phyloP scores from a whole-genome alignment of 2,329 filamentous ascomycete genomes.

The Salinomyces thailandicus region DNA sequence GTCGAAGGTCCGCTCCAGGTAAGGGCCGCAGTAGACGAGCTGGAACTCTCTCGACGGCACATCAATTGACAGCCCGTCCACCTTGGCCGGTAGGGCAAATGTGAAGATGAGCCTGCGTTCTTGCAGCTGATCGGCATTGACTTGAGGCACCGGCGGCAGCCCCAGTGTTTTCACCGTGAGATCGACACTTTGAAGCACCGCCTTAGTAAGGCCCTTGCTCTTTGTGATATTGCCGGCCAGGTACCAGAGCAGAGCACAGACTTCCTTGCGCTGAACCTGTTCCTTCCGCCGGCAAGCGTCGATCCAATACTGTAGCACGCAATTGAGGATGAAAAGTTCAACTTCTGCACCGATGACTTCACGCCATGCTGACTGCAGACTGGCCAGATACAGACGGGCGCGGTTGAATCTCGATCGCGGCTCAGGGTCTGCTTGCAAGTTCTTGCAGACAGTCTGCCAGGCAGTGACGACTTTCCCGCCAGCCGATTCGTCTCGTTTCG shows the following conservation, averaged over 20 bases:
- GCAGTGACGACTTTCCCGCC: constrained; percentile 32
- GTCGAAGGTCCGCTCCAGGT: constrained; percentile 64
- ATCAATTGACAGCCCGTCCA: constrained; percentile 20
- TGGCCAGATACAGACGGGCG: constrained; percentile 38
- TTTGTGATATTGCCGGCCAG: constrained; percentile 30
- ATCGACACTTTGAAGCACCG: constrained; percentile 27
- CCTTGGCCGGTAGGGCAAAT: constrained; percentile 26
- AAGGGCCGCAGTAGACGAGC: constrained; percentile 57
- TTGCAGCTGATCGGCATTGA: constrained; percentile 6
- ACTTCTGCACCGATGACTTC: constrained; percentile 36
- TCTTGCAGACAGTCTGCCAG: constrained; percentile 37
- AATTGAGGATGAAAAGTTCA: constrained; percentile 40
- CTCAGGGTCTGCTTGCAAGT: constrained; percentile 38
- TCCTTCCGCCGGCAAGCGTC: constrained; percentile 27
- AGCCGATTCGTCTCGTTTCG: constrained; percentile 32
- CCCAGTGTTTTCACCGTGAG: constrained; percentile 30
- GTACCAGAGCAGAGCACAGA: constrained; percentile 40
- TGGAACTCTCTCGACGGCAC: constrained; percentile 51
- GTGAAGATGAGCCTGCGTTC: constrained; percentile 35
- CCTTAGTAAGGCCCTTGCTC: constrained; percentile 31
- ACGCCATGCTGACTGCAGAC: constrained; percentile 31
- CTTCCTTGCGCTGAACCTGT: constrained; percentile 27
- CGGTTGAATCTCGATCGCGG: constrained; percentile 39
- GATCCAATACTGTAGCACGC: constrained; percentile 41
- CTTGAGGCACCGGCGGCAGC: constrained; percentile 28